phyloP scores from a whole-genome alignment of 2,329 filamentous ascomycete species.

The Aphanocladium album region DNA sequence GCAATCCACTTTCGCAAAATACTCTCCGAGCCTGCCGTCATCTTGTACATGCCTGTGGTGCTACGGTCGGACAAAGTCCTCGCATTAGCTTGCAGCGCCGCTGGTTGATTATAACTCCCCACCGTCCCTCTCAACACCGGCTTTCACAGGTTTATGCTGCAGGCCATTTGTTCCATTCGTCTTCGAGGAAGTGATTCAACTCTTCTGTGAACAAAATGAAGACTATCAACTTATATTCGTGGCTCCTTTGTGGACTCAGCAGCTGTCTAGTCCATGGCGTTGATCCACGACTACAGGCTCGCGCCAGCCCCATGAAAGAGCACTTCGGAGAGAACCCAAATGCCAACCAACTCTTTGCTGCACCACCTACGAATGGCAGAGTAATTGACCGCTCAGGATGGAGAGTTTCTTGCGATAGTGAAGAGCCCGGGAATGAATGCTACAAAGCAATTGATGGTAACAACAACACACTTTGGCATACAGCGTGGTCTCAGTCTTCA shows the following conservation, averaged over 20 bases:
- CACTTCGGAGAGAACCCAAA: constrained; percentile 10
- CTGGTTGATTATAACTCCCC: not conserved
- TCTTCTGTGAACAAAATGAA: not conserved
- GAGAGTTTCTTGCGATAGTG: constrained; percentile 25
- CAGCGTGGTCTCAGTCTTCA: constrained; percentile 5
- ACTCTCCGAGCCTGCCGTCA: not conserved
- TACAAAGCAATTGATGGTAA: constrained; percentile 26
- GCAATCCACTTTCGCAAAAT: not conserved
- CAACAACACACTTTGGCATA: constrained; percentile 26
- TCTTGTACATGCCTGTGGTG: not conserved
- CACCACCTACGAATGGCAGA: not conserved
- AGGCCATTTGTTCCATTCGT: not conserved
- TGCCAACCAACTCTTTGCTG: constrained; percentile 7
- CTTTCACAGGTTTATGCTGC: not conserved
- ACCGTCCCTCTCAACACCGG: not conserved
- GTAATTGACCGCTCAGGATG: constrained; percentile 17
- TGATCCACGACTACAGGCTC: not conserved
- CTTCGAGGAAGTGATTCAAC: not conserved
- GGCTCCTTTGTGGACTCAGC: constrained; percentile 3
- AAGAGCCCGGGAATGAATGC: constrained; percentile 23
- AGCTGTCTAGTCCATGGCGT: not conserved
- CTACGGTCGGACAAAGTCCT: not conserved
- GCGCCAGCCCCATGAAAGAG: not conserved
- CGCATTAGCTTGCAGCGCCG: not conserved
- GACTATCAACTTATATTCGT: not conserved